These are phyloP conservation scores for Penicillium fuscoglaucum DNA, from an alignment of 2,329 filamentous ascomycete species.

Conservation along the genomic window DNA sequence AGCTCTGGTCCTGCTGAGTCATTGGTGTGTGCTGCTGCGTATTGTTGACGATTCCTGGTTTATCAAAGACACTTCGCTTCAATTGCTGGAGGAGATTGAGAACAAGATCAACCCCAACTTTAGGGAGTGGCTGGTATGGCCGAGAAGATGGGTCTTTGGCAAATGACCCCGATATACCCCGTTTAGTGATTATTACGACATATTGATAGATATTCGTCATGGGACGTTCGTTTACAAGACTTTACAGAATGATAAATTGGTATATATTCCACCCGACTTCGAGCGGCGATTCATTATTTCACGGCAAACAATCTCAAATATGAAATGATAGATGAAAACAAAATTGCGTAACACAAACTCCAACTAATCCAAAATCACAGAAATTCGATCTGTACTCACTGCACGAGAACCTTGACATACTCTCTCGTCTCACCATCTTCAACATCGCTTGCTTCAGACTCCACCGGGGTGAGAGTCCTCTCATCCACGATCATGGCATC, in stretches of 20 bases:
- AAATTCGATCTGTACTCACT: conserved; percentile 12
- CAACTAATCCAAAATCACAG: neutral
- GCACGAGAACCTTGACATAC: conserved; percentile 26
- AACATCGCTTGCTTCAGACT: conserved; percentile 23
- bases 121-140: conserved; percentile 21
- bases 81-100: conserved; percentile 22
- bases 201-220: neutral
- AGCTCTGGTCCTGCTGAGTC: conserved; percentile 18
- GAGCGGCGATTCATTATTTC: neutral
- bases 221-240: neutral
- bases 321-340: neutral
- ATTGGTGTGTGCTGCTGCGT: conserved; percentile 22
- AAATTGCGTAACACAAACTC: neutral
- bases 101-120: conserved; percentile 14
- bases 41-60: conserved; percentile 19
- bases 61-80: conserved; percentile 11
- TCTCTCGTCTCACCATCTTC: conserved; percentile 25
- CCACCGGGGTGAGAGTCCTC: conserved; percentile 26
- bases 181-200: neutral
- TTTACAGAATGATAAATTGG: neutral
- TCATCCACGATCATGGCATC: conserved; percentile 24
- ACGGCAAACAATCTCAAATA: neutral
- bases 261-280: neutral
- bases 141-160: conserved; percentile 18
- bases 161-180: neutral